Conservation (phyloP, 2,329 filamentous ascomycete genomes). For the Botrytis paeoniae region DNA sequence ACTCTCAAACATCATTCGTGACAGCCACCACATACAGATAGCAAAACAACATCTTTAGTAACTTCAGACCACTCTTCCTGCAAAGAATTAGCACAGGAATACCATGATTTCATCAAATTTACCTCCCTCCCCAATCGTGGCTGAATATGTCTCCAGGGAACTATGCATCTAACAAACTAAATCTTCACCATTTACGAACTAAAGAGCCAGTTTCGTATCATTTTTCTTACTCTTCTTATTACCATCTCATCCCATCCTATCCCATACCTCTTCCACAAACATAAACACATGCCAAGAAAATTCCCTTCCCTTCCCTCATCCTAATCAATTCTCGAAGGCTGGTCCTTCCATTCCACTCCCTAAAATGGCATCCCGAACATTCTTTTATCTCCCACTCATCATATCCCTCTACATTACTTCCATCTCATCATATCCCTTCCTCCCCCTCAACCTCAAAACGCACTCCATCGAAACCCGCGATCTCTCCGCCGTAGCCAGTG, state of each 20-base stretch:
- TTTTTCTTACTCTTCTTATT: neutral
- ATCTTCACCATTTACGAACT: neutral
- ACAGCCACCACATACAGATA: neutral
- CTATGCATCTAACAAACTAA: slow-evolving; percentile 1
- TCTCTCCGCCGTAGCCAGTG: slow-evolving; percentile 1
- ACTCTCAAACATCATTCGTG: slow-evolving; percentile 2
- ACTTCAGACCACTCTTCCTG: neutral
- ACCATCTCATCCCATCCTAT: neutral
- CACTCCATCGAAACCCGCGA: neutral
- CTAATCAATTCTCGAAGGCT: neutral
- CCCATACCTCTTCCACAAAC: neutral
- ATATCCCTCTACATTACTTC: neutral
- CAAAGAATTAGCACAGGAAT: neutral
- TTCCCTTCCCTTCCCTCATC: neutral
- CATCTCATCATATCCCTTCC: neutral
- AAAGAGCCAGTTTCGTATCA: no score
- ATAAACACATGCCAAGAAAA: neutral
- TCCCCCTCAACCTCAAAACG: no score
- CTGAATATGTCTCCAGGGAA: neutral
- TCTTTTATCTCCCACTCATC: neutral
- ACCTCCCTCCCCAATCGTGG: neutral
- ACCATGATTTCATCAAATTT: neutral
- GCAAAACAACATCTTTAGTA: neutral
- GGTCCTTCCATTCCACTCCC: neutral
- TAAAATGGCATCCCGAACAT: neutral